Percentiles rank a stretch among this genome's conserved stretches.
Evolutionary conservation across 2,329 filamentous ascomycete genomes (phyloP).

Genomic region (Pyricularia pennisetigena): DNA sequence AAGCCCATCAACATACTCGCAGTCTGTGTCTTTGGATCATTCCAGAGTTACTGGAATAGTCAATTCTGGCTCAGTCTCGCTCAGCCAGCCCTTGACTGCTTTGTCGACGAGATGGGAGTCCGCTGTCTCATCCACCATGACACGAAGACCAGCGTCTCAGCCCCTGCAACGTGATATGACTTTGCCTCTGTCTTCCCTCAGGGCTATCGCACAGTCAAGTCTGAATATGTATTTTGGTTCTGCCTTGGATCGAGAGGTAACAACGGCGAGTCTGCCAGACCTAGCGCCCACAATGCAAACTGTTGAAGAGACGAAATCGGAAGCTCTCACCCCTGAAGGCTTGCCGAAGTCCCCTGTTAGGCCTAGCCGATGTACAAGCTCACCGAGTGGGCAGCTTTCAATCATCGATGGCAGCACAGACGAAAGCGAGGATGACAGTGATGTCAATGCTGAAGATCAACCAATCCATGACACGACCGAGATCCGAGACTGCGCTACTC

Average conservation of each 20-base stretch:
- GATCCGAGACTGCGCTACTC: background rate
- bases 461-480: background rate
- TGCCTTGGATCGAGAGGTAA: background rate
- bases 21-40: background rate
- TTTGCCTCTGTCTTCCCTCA: background rate
- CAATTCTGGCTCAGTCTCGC: background rate
- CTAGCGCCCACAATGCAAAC: background rate
- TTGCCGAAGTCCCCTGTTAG: background rate
- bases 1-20: background rate
- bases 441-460: background rate
- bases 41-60: background rate
- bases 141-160: background rate
- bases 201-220: background rate
- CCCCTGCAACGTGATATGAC: background rate
- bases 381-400: background rate
- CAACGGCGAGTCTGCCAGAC: background rate
- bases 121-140: background rate
- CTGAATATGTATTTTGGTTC: background rate
- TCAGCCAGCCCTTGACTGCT: background rate
- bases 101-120: background rate
- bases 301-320: background rate
- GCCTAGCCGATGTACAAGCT: background rate
- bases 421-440: background rate
- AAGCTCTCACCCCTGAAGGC: background rate
- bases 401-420: background rate